Conservation (phyloP, 2,329 filamentous ascomycete species). For the Zymoseptoria brevis region DNA sequence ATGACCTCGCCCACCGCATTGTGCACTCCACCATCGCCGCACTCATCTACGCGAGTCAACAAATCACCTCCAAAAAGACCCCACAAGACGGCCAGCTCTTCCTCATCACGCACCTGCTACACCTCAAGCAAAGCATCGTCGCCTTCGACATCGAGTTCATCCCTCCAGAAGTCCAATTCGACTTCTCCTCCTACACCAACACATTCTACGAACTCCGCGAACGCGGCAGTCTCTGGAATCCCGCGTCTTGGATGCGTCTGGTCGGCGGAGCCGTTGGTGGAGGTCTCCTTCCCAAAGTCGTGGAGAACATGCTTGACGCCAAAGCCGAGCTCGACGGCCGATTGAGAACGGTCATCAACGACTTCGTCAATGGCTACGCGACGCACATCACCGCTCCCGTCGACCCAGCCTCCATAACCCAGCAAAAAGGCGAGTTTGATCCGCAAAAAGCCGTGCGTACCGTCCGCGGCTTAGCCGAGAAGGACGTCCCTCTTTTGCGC, state of each 20-base stretch:
- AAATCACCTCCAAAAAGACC: conserved; percentile 55
- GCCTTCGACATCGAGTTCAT: conserved; percentile 86
- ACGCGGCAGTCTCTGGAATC: conserved; percentile 58
- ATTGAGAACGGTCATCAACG: conserved; percentile 55
- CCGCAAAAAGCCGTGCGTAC: conserved; percentile 31
- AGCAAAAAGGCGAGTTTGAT: conserved; percentile 18
- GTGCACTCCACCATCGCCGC: conserved; percentile 84
- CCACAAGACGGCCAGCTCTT: conserved; percentile 78
- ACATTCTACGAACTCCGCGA: conserved; percentile 62
- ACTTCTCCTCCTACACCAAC: conserved; percentile 57
- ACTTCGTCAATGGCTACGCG: conserved; percentile 55
- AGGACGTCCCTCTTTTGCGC: conserved; percentile 49
- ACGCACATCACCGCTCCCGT: conserved; percentile 48
- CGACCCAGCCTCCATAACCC: conserved; percentile 16
- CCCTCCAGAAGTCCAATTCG: conserved; percentile 56
- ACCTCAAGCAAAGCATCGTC: conserved; percentile 91
- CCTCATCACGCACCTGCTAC: conserved; percentile 86
- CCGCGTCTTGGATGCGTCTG: conserved; percentile 52
- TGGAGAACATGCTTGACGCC: conserved; percentile 64
- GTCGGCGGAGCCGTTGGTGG: conserved; percentile 37
- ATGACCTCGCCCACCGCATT: conserved; percentile 69
- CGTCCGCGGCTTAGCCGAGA: conserved; percentile 49
- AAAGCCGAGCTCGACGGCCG: conserved; percentile 60
- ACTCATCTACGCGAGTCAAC: conserved; percentile 62
- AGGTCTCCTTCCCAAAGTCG: conserved; percentile 55